Base-by-base conservation (phyloP, 768 basidiomycete genomes). In the Mycena amicta region DNA sequence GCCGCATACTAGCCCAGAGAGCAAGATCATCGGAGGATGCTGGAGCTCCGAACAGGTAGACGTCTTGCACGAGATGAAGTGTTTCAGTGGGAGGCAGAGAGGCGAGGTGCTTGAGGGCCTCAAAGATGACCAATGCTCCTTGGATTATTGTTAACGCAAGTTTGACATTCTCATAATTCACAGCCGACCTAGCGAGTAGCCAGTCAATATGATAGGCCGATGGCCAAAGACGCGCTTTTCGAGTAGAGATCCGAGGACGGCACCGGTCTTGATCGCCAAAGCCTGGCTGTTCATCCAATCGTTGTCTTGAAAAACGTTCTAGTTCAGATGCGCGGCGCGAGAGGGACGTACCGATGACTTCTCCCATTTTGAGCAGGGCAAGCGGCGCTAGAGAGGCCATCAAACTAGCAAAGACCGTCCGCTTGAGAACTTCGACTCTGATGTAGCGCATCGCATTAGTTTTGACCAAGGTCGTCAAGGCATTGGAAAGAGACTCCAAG, bases 241-340 rank as follows among this genome's bases (percentile, higher is more conserved):
- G 18, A 85, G 73, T 22, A 84, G 74, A 29, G 78, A 79, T 22
- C 80, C 83, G 40, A 86, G 70, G 18, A 86, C 83, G 13, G 74
- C 77, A 15, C 84, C 84, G 20, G 83, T 74, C 64, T 84, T 84
- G 53, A 74, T 60, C 1, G 82, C 81, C 16, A 79, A 73, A n/a
- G 81, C 76, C 58, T 73, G 77, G 12, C 82, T 75, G 64, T 82
- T 82, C 79, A 80, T 80, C 83, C 83, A 85, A 2, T 83, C 83
- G 66, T 85, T 85, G 69, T 85, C 83, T 84, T 29, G 39, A 20
- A 28, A 54, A 4, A 29, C 20, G 18, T 6, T 28, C 29, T n/a
- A 25, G 30, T 23, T 33, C 15, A 25, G 5, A 29, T 28, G 18
- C 18, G 11, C 11, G 33, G 33, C 18, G 33, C 11, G 12, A 28